Evolutionary conservation across 495 filamentous ascomycete species (phyloP).

Genomic region (Lepidopterella palustris): DNA sequence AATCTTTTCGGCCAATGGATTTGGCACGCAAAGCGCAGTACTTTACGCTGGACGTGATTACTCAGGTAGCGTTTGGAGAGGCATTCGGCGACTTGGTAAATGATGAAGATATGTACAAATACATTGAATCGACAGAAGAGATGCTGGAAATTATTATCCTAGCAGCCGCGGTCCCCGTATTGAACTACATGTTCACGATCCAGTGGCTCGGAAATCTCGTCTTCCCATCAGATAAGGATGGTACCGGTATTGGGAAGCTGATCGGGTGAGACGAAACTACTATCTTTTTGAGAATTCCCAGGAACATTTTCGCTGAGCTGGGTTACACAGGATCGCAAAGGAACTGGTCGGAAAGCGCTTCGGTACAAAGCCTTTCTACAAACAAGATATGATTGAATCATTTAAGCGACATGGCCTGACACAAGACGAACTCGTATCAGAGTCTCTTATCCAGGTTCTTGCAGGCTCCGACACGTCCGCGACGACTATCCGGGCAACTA

Average conservation of each 20-base stretch:
- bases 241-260: constrained; percentile 34
- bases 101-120: constrained; percentile 46
- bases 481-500: constrained; percentile 14
- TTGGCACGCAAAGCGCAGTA: constrained; percentile 38
- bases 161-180: constrained; percentile 14
- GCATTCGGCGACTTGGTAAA: constrained; percentile 36
- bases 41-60: constrained; percentile 44
- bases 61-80: constrained; percentile 38
- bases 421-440: constrained; percentile 37
- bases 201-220: constrained; percentile 28
- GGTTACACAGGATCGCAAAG: constrained; percentile 17
- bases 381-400: constrained; percentile 36
- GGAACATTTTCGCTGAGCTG: not conserved
- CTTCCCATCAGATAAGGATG: constrained; percentile 32
- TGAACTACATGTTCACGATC: constrained; percentile 29
- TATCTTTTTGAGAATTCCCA: not conserved
- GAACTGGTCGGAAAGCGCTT: constrained; percentile 29
- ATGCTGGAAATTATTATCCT: constrained; percentile 24
- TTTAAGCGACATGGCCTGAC: constrained; percentile 43
- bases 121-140: constrained; percentile 38
- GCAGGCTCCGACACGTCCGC: constrained; percentile 31
- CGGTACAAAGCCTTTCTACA: constrained; percentile 22
- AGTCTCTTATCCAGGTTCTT: constrained; percentile 35
- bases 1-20: constrained; percentile 34
- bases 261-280: constrained; percentile 17